These are phyloP conservation scores for Echites panduratus DNA, from an alignment of 257 asterid species.

Conservation along the genomic window DNA sequence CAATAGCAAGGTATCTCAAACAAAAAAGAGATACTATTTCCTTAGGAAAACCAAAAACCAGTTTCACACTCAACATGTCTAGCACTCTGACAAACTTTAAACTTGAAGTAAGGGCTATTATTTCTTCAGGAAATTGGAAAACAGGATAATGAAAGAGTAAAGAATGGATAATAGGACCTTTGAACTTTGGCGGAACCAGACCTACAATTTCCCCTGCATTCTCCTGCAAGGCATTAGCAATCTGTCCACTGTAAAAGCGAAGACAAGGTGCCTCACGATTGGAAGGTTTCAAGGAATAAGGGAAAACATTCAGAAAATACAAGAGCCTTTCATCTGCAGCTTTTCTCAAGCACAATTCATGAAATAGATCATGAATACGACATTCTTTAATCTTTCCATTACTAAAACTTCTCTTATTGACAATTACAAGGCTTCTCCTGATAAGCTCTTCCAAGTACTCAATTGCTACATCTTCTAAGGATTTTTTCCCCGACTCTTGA, in stretches of 20 bases:
- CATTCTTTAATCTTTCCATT: constrained; percentile 8
- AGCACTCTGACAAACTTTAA: not conserved
- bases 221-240: not conserved
- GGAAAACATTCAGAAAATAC: not conserved
- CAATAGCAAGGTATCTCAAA: too few species aligned
- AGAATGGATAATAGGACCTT: not conserved
- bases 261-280: not conserved
- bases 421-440: constrained; percentile 8
- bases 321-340: not conserved
- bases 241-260: not conserved
- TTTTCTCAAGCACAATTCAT: not conserved
- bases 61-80: not conserved
- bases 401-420: not conserved
- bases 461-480: constrained; percentile 1
- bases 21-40: not conserved
- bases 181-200: not conserved
- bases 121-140: too few species aligned
- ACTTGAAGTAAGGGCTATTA: not conserved
- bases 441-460: constrained; percentile 10
- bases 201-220: too few species aligned
- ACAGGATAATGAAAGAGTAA: not conserved
- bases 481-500: not conserved
- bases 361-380: constrained; percentile 9
- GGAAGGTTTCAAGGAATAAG: too few species aligned
- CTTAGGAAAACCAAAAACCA: not conserved